phyloP scores from a whole-genome alignment of 495 filamentous ascomycete genomes.

The Friedmanniomyces simplex region DNA sequence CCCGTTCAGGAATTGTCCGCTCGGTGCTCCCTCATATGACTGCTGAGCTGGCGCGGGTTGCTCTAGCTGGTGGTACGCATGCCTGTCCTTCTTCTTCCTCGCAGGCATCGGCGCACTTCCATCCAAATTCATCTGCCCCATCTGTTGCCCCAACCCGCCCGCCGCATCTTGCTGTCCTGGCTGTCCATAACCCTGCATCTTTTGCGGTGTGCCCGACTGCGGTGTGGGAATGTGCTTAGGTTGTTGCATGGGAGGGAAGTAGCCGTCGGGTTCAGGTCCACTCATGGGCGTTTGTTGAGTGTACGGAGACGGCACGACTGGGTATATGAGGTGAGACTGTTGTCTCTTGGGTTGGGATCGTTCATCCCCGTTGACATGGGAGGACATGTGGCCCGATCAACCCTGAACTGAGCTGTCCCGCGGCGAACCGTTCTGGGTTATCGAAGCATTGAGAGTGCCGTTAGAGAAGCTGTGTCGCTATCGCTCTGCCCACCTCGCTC shows the following conservation, averaged over 20 bases:
- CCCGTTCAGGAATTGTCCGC: slow-evolving; percentile 53
- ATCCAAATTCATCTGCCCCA: slow-evolving; percentile 52
- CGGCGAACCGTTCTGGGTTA: background rate
- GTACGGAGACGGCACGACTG: background rate
- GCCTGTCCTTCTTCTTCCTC: slow-evolving; percentile 86
- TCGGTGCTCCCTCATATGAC: slow-evolving; percentile 54
- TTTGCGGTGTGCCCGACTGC: background rate
- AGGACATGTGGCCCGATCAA: background rate
- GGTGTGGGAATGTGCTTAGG: background rate
- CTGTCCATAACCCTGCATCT: slow-evolving; percentile 10
- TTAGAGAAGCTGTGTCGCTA: too few relatives aligned
- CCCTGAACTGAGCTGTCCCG: background rate
- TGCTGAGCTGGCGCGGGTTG: slow-evolving; percentile 52
- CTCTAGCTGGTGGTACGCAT: slow-evolving; percentile 85
- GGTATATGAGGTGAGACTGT: background rate
- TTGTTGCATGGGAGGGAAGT: background rate
- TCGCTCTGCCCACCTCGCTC: too few relatives aligned
- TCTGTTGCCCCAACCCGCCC: slow-evolving; percentile 64
- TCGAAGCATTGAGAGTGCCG: background rate
- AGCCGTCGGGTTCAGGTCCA: background rate
- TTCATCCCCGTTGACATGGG: background rate
- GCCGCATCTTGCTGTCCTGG: slow-evolving; percentile 34
- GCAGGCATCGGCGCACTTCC: slow-evolving; percentile 35
- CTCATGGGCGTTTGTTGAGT: background rate
- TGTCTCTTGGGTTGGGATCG: background rate